A percentile compares a stretch with the other conserved stretches of the same genome.
phyloP scores from a whole-genome alignment of 2,329 filamentous ascomycete species.

The Talaromyces sp. region DNA sequence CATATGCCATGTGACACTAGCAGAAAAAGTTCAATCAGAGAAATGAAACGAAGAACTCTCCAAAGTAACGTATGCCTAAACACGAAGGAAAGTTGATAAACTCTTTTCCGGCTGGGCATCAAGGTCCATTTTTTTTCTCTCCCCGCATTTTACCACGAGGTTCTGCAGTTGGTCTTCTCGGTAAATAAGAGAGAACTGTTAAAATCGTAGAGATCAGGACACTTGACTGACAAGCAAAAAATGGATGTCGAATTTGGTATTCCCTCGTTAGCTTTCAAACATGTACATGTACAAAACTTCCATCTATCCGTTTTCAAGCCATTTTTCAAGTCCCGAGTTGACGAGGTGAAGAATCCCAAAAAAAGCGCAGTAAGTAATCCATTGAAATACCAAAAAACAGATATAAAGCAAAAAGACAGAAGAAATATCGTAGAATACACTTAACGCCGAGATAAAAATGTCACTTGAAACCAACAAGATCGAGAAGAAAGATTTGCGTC shows the following conservation, averaged over 20 bases:
- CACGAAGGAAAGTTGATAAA: constrained; percentile 7
- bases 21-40: too few relatives aligned
- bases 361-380: constrained; percentile 7
- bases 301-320: not conserved
- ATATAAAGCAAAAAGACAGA: constrained; percentile 21
- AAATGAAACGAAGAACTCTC: not conserved
- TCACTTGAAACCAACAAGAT: constrained; percentile 19
- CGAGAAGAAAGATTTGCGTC: constrained; percentile 20
- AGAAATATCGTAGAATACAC: constrained; percentile 26
- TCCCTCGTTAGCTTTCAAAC: not conserved
- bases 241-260: not conserved
- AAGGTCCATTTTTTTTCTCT: not conserved
- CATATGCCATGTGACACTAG: not conserved
- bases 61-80: not conserved
- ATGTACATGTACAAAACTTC: not conserved
- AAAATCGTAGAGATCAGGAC: too few relatives aligned
- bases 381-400: constrained; percentile 20
- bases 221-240: not conserved
- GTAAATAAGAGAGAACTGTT: too few relatives aligned
- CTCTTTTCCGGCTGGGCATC: constrained; percentile 14
- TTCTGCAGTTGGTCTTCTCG: not conserved
- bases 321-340: not conserved
- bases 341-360: not conserved
- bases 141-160: constrained; percentile 1
- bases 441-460: constrained; percentile 32